Conservation (phyloP, 257 asterid genomes). For the Nicotiana sylvestris region DNA sequence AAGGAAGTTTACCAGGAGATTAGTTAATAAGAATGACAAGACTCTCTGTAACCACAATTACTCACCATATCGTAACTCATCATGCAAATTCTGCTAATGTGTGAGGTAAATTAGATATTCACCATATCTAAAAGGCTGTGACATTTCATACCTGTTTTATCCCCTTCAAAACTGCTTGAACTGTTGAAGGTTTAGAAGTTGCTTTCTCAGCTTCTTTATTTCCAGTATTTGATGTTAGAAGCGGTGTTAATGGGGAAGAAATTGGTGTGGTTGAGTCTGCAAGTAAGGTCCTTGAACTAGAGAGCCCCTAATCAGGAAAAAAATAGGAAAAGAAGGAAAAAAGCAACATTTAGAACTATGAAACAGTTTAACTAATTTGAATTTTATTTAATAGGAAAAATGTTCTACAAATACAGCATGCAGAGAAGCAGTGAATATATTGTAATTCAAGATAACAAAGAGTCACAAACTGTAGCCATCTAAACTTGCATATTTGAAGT, state of each 20-base stretch:
- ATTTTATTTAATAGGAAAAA: background rate
- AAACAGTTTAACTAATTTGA: background rate
- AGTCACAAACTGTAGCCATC: background rate
- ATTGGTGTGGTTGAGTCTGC: conserved; percentile 57
- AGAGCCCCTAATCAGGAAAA: conserved; percentile 53
- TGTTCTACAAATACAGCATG: background rate
- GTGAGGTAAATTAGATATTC: background rate
- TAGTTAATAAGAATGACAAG: background rate
- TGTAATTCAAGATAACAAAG: background rate
- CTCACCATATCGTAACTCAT: background rate
- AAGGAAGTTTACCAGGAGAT: background rate
- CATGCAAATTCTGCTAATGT: background rate
- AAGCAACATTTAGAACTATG: background rate
- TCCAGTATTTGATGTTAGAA: conserved; percentile 54
- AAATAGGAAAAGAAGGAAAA: too few species aligned
- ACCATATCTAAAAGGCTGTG: conserved; percentile 1
- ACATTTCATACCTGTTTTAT: conserved; percentile 61
- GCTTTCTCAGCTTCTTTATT: conserved; percentile 58
- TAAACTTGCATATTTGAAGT: background rate
- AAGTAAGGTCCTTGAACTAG: conserved; percentile 62
- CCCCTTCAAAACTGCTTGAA: conserved; percentile 81
- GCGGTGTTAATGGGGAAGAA: conserved; percentile 80
- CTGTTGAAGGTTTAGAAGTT: conserved; percentile 52
- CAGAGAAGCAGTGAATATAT: background rate
- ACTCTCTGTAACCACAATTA: background rate